Conservation (phyloP, 257 asterid genomes). For the Solanum okadae region DNA sequence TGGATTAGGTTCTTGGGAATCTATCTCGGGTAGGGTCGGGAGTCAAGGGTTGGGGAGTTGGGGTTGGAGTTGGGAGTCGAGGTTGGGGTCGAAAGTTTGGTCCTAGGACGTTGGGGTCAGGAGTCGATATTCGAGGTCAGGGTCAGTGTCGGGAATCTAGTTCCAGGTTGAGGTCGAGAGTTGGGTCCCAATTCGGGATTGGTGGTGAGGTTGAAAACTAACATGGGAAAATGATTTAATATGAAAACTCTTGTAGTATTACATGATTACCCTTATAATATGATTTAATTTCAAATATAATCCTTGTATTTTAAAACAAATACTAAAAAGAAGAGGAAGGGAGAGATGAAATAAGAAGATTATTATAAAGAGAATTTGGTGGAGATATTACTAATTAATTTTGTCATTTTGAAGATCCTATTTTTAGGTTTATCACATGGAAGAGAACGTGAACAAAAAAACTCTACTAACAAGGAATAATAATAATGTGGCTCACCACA, state of each 20-base stretch:
- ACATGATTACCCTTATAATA: background rate
- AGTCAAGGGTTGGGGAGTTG: background rate
- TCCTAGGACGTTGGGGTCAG: background rate
- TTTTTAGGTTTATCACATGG: slow-evolving; percentile 33
- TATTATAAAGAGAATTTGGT: background rate
- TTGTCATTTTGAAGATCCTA: slow-evolving; percentile 14
- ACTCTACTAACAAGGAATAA: background rate
- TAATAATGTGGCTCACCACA: background rate
- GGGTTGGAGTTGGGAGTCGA: background rate
- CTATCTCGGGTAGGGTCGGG: background rate
- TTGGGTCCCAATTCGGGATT: background rate
- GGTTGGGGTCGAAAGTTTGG: background rate
- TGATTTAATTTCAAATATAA: background rate
- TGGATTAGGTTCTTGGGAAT: background rate
- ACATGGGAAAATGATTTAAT: background rate
- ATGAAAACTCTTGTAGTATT: background rate
- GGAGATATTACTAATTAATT: background rate
- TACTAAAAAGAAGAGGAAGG: background rate
- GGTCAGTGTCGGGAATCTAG: background rate
- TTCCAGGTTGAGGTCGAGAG: background rate
- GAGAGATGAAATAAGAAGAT: background rate
- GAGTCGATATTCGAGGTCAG: background rate
- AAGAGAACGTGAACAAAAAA: slow-evolving; percentile 21
- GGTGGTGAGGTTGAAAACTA: background rate
- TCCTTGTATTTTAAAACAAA: background rate